Base-by-base conservation (phyloP, 31 red algal species). In the Pterothamnion heteromorphum region DNA sequence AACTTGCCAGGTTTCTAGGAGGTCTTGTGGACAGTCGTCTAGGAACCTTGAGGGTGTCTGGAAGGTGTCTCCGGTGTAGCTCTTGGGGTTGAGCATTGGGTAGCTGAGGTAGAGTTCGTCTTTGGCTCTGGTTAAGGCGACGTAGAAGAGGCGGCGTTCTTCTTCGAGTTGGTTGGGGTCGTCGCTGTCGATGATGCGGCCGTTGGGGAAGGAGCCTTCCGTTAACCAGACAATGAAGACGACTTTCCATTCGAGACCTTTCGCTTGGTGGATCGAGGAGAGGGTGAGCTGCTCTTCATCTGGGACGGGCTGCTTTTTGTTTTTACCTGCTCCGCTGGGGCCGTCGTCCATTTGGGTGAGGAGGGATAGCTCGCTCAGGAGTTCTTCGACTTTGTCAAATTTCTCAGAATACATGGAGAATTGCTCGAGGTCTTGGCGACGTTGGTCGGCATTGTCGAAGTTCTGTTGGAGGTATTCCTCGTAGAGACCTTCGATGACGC, bases 181-280 rank as follows among this genome's bases (percentile, higher is more conserved):
- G 27, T 4, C 5, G 14, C 14, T 58, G 30, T 78, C 20, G 3
- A 86, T 14, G 0, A 3, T 30, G 4, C 0, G 28, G 0, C 0
- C 78, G 3, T 30, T 84, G 28, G 71, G 71, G 14, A 28, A 90
- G 0, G 2, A 23, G 5, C 57, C 0, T 3, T 90, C 88, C 4
- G 71, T 9, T 14, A 90, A 58, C 35, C 43, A 18, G 3, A 80
- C 3, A 3, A 90, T 9, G n/a, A 90, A 3, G 4, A 90, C 88
- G 0, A 41, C 88, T 2, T 71, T 31, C 88, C 88, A 90, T 23
- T 90, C 88, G 2, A 84, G 71, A 30, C 88, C 88, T 74, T 90
- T 90, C 35, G 88, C 74, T 26, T 71, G 57, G 36, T 90, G 88
- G 2, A 90, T 22, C 4, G 88, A 43, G 0, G 71, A 2, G 30